Conservation (phyloP, 2,329 filamentous ascomycete genomes). For the Neoscytalidium dimidiatum region DNA sequence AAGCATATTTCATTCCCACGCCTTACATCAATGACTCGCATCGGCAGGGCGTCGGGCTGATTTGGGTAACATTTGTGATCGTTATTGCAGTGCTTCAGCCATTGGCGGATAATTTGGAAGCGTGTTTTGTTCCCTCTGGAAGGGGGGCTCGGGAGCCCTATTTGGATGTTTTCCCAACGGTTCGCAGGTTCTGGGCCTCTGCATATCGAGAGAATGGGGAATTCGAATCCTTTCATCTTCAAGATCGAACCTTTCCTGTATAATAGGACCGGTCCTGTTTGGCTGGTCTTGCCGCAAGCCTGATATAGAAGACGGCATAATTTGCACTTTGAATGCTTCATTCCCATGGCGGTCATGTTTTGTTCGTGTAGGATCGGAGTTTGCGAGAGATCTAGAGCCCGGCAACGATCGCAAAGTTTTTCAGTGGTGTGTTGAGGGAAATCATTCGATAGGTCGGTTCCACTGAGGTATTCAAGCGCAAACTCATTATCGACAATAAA, state of each 20-base stretch:
- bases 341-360: background rate
- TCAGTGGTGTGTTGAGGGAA: background rate
- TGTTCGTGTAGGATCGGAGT: background rate
- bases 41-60: background rate
- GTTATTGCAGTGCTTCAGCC: slow-evolving; percentile 19
- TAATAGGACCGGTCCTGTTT: background rate
- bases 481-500: slow-evolving; percentile 24
- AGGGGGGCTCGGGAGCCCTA: slow-evolving; percentile 22
- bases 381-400: background rate
- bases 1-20: no score
- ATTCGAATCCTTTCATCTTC: background rate
- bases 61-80: background rate
- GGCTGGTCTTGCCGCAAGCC: background rate
- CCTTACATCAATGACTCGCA: background rate
- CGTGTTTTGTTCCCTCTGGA: background rate
- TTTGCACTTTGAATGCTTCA: background rate
- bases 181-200: background rate
- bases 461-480: slow-evolving; percentile 7
- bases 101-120: slow-evolving; percentile 20
- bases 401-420: background rate
- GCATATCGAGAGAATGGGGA: background rate
- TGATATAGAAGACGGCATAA: background rate
- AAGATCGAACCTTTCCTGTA: background rate
- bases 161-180: slow-evolving; percentile 16
- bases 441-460: background rate